Evolutionary conservation across 768 basidiomycete genomes (phyloP).

Genomic region (Mycena belliarum): DNA sequence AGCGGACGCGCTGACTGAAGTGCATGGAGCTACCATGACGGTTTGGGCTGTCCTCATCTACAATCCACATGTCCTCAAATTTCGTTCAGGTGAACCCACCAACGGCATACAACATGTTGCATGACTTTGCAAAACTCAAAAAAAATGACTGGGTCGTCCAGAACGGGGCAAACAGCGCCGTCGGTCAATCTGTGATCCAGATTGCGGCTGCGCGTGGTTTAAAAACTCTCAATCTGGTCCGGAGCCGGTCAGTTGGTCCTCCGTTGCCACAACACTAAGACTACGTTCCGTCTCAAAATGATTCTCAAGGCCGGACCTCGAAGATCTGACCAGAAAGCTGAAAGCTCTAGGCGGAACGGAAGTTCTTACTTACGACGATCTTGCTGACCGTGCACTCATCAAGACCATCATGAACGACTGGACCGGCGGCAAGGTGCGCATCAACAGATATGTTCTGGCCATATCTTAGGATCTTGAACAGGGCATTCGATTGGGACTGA

Average conservation of each 20-base stretch:
- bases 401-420: constrained; percentile 55
- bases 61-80: background rate
- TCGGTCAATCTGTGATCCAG: constrained; percentile 85
- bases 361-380: constrained; percentile 76
- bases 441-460: background rate
- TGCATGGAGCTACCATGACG: constrained; percentile 73
- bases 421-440: constrained; percentile 61
- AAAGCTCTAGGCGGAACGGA: constrained; percentile 69
- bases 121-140: constrained; percentile 61
- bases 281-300: no score
- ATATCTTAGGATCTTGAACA: constrained; percentile 19
- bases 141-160: constrained; percentile 82
- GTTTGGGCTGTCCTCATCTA: constrained; percentile 37
- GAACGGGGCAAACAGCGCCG: constrained; percentile 85
- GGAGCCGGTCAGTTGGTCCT: constrained; percentile 54
- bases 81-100: constrained; percentile 70
- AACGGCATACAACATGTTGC: constrained; percentile 83
- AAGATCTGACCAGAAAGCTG: constrained; percentile 51
- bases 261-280: no score
- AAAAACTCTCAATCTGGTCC: constrained; percentile 81
- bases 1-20: constrained; percentile 49
- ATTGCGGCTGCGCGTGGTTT: constrained; percentile 72
- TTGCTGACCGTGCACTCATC: constrained; percentile 56
- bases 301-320: constrained; percentile 51
- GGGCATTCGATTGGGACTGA: constrained; percentile 49